These are phyloP conservation scores for Iris pallida DNA, from an alignment of 116 monocot species.

Conservation along the genomic window DNA sequence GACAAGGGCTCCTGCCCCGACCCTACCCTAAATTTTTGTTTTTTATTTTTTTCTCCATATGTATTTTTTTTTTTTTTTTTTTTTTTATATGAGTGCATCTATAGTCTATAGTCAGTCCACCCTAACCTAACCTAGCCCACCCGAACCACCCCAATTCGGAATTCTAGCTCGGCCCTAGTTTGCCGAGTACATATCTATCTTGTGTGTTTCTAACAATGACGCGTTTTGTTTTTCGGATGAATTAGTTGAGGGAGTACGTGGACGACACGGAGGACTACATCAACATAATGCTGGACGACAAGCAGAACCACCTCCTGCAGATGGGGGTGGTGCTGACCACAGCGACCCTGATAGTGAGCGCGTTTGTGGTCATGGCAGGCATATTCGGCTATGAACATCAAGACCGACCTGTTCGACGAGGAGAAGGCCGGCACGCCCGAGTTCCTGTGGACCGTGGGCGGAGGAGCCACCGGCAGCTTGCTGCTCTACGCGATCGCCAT, in stretches of 20 bases:
- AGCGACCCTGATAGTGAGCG: conserved; percentile 56
- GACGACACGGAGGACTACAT: conserved; percentile 89
- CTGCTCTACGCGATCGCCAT: conserved; percentile 36
- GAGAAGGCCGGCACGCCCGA: conserved; percentile 38
- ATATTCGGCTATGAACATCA: conserved; percentile 80
- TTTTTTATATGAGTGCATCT: too few species aligned
- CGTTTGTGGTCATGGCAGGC: conserved; percentile 42
- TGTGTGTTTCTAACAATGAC: background rate
- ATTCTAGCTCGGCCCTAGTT: too few species aligned
- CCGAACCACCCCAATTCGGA: too few species aligned
- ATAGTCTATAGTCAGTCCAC: too few species aligned
- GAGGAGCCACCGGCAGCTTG: conserved; percentile 46
- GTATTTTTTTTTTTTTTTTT: too few species aligned
- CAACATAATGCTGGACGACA: conserved; percentile 81
- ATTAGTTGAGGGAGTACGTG: conserved; percentile 70
- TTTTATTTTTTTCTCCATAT: too few species aligned
- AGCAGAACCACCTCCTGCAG: conserved; percentile 74
- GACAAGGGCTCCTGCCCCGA: too few species aligned
- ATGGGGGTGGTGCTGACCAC: conserved; percentile 72
- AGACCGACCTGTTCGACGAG: conserved; percentile 44
- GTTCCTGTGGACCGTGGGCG: conserved; percentile 54
- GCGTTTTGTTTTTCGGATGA: background rate
- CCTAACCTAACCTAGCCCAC: too few species aligned
- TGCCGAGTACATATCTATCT: too few species aligned
- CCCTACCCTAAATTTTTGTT: too few species aligned